Base-by-base conservation (phyloP, 441 rosid genomes). In the Aleurites moluccanus region DNA sequence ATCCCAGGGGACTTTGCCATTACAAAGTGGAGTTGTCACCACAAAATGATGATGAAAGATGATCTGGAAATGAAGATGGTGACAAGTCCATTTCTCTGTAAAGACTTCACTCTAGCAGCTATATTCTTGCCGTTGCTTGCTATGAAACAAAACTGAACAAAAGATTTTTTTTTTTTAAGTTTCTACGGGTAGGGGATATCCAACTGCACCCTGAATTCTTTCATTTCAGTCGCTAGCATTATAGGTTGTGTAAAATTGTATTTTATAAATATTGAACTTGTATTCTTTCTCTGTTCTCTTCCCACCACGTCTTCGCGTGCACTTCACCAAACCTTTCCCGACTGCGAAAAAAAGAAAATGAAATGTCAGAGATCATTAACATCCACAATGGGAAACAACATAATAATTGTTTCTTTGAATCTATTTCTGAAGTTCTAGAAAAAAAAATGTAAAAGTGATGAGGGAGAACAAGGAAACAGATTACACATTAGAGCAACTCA, bases 271-370 rank as follows among this genome's bases (percentile, higher is more conserved):
- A 96, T 72, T 92, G 98, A 79, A 88, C 69, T 85, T 96, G 99
- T 92, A 96, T 96, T 84, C 99, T 91, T 63, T 92, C 99, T 79
- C 98, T 89, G 85, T 96, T 96, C 85, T 93, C 91, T 79, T 93
- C 99, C 99, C 99, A 96, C 99, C 99, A 96, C 30, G 60, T 73
- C 88, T 93, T 96, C 21, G 99, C 99, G 6, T 92, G 88, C 78
- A 91, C 93, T 82, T 93, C 98, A 64, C 97, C 99, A 23, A 96
- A 96, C 75, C 73, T 85, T 84, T 96, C 99, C 0, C 99, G 97
- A 85, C 99, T 96, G 90, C 75, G n/a, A 38, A 23, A 59, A 28
- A 16, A 60, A 3, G 1, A 6, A 33, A 16, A 40, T 10, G 25
- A 14, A 28, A 52, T 11, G 33, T 66, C 15, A 38, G 45, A 33